Evolutionary conservation across 352 stramenopile genomes (phyloP).

Genomic region (Phytophthora agathidicida): DNA sequence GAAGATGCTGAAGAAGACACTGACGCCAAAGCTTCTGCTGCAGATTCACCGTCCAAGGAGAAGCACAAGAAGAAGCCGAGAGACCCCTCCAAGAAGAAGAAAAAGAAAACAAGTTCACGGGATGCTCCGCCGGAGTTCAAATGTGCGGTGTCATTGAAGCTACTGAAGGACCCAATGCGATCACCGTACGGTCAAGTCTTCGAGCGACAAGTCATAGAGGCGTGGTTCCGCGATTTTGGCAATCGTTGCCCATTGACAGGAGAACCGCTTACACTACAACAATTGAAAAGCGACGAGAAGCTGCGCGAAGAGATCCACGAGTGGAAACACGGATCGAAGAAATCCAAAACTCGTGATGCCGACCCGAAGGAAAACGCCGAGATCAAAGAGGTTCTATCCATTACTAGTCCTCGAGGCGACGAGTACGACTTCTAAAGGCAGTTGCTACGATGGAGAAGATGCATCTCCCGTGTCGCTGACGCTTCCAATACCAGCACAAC

Average conservation of each 20-base stretch:
- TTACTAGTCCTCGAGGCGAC: constrained; percentile 22
- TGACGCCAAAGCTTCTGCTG: constrained; percentile 30
- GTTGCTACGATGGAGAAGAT: too few relatives aligned
- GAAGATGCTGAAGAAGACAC: constrained; percentile 34
- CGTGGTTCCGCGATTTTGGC: constrained; percentile 84
- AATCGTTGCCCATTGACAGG: constrained; percentile 81
- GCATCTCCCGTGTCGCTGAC: too few relatives aligned
- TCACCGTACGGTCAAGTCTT: constrained; percentile 83
- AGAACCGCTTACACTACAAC: constrained; percentile 59
- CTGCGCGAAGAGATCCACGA: constrained; percentile 63
- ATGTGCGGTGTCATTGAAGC: constrained; percentile 75
- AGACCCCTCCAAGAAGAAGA: constrained; percentile 43
- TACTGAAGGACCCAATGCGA: constrained; percentile 70
- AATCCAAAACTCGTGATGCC: constrained; percentile 1
- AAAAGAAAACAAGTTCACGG: constrained; percentile 31
- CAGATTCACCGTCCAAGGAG: constrained; percentile 22
- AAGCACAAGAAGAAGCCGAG: constrained; percentile 31
- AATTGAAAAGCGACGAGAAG: constrained; percentile 59
- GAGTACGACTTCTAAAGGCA: constrained; percentile 32
- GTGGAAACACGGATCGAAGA: constrained; percentile 65
- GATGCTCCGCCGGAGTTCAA: constrained; percentile 67
- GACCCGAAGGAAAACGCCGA: constrained; percentile 8
- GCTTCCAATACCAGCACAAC: too few relatives aligned
- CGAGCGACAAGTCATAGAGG: constrained; percentile 77
- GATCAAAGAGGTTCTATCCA: constrained; percentile 2